These are phyloP conservation scores for Suillus subalutaceus DNA, from an alignment of 768 basidiomycete genomes.

Conservation along the genomic window DNA sequence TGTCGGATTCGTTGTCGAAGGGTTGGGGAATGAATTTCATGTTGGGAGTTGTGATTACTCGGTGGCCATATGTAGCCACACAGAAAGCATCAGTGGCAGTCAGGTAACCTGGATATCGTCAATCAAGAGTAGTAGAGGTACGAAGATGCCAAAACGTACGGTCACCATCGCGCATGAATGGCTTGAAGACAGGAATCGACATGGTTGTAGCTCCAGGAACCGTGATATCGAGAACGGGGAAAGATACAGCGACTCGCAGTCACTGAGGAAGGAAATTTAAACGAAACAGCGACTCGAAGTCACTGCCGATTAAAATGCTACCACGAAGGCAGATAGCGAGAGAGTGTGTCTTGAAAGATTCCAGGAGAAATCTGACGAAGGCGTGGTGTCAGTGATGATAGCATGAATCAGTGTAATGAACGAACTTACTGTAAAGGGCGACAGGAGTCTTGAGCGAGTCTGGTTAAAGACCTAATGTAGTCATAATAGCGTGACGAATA, in stretches of 20 bases:
- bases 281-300: neutral
- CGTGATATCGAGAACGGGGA: neutral
- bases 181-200: neutral
- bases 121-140: neutral
- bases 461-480: neutral
- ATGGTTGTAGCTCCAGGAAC: neutral
- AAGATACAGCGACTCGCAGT: neutral
- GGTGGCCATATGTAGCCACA: neutral
- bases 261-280: neutral
- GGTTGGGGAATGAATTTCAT: neutral
- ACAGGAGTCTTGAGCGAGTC: neutral
- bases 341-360: neutral
- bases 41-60: neutral
- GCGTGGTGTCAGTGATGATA: neutral
- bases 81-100: neutral
- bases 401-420: neutral
- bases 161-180: neutral
- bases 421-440: neutral
- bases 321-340: neutral
- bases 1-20: neutral
- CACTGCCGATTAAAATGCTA: neutral
- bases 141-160: neutral
- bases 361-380: neutral
- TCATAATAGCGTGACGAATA: neutral
- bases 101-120: neutral